Evolutionary conservation across 75 land plant species (phyloP).

Genomic region (Selaginella moellendorffii): DNA sequence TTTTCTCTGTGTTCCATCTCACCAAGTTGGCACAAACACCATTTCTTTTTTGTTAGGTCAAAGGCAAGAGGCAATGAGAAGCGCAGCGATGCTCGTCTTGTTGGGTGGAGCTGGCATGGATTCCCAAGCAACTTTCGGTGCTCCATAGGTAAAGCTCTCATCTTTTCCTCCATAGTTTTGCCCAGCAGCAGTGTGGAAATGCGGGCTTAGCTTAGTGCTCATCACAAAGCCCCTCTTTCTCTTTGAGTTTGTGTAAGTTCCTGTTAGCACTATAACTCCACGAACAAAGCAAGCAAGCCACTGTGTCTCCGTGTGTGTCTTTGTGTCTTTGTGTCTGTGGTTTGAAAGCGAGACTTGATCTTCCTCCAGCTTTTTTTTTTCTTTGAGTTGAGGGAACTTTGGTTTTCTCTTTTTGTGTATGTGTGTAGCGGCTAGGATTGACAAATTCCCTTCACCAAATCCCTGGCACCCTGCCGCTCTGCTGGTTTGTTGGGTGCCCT

Average conservation of each 20-base stretch:
- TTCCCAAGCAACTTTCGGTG: not conserved
- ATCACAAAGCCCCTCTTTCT: not conserved
- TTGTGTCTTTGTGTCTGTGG: not conserved
- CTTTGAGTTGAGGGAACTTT: too few relatives aligned
- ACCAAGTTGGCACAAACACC: not conserved
- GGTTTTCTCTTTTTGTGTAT: not conserved
- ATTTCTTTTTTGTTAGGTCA: not conserved
- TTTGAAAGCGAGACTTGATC: not conserved
- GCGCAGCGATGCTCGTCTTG: too few relatives aligned
- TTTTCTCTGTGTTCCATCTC: not conserved
- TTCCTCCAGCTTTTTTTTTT: too few relatives aligned
- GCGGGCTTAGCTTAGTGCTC: not conserved
- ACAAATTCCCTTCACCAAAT: not conserved
- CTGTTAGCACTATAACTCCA: not conserved
- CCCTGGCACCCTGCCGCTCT: slow-evolving; percentile 1
- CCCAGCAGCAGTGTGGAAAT: not conserved
- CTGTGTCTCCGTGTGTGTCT: not conserved
- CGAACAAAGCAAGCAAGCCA: not conserved
- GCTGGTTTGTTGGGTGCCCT: not conserved
- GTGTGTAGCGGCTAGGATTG: too few relatives aligned
- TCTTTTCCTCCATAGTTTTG: too few relatives aligned
- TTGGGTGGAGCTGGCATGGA: not conserved
- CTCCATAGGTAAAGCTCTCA: not conserved
- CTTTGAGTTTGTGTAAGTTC: not conserved
- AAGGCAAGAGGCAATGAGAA: not conserved